Evolutionary conservation across 139 green algal genomes (phyloP), one percentile per base, ranked within the genome.

Genomic region (Spirogloea muscicola): DNA sequence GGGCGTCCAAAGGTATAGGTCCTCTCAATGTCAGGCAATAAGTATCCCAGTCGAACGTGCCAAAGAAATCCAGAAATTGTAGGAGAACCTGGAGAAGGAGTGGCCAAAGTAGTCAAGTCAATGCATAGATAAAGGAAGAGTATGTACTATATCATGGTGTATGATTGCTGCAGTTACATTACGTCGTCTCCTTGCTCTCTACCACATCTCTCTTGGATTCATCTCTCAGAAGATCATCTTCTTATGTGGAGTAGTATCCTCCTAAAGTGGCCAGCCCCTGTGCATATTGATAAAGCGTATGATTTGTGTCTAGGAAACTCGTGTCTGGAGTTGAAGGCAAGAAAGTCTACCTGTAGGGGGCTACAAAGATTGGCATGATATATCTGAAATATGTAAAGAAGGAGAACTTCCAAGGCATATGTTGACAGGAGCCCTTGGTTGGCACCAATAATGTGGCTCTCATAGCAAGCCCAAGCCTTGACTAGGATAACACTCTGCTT

Each of bases 401-500:
- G 92, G 77, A 98, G 85, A 6, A 85, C 91, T 79, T 98, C 94
- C 71, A 98, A 75, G 0, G 90, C 93, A 82, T 98, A 98, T 1
- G 90, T 97, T 76, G 88, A 95, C 41, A 98, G 87, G 29, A 98
- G 87, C 16, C 89, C 91, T 72, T 97, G 90, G 74, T 97, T 91
- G 0, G 94, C 94, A 27, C 94, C 94, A 52, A 98, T 78, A 61
- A 98, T 71, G 2, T 93, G 83, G 73, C 84, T 91, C 86, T 98
- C 94, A 68, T 98, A 98, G 77, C 95, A 97, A 84, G 91, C 96
- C 94, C 94, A 98, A 0, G 93, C 93, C 82, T 98, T 98, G 49
- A 97, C 89, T 80, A 98, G 79, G 25, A 98, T 91, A 49, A 98
- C 91, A 78, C 88, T 92, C 43, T 89, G 85, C 82, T 97, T 98